phyloP scores from a whole-genome alignment of 1,284 basidiomycete genomes.

The Leccinum solheimii region DNA sequence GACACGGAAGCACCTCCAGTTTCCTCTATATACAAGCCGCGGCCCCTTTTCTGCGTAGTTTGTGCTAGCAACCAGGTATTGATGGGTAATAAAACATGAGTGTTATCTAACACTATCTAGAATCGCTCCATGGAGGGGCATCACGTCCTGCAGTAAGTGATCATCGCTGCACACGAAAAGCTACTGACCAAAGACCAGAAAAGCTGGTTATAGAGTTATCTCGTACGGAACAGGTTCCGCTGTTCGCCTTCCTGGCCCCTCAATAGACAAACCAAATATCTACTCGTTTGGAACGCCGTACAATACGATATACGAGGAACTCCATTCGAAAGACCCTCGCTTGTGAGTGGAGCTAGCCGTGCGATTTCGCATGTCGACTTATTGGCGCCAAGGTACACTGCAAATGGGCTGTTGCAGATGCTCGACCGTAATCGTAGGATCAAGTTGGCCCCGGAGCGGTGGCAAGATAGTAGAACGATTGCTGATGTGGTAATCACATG shows the following conservation, averaged over 20 bases:
- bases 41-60: conserved; percentile 93
- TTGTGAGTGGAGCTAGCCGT: conserved; percentile 55
- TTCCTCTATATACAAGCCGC: conserved; percentile 48
- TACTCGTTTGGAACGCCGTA: conserved; percentile 99
- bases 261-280: conserved; percentile 97
- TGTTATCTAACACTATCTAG: conserved; percentile 45
- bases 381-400: conserved; percentile 69
- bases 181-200: conserved; percentile 43
- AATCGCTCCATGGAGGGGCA: conserved; percentile 99
- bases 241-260: conserved; percentile 92
- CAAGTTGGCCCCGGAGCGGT: conserved; percentile 93
- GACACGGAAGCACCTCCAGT: conserved; percentile 12
- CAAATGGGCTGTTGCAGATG: conserved; percentile 97
- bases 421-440: conserved; percentile 93
- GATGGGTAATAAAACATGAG: conserved; percentile 9
- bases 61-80: conserved; percentile 96
- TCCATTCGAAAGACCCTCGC: conserved; percentile 82
- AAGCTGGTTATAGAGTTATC: conserved; percentile 88
- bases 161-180: neutral
- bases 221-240: conserved; percentile 97
- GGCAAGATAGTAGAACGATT: conserved; percentile 88
- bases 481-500: conserved; percentile 98
- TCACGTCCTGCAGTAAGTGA: conserved; percentile 79
- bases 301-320: conserved; percentile 92
- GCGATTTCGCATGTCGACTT: conserved; percentile 10